A percentile compares a stretch with the other conserved stretches of the same genome.
Conservation (phyloP, 2,329 filamentous ascomycete genomes). For the Diaporthe citri region DNA sequence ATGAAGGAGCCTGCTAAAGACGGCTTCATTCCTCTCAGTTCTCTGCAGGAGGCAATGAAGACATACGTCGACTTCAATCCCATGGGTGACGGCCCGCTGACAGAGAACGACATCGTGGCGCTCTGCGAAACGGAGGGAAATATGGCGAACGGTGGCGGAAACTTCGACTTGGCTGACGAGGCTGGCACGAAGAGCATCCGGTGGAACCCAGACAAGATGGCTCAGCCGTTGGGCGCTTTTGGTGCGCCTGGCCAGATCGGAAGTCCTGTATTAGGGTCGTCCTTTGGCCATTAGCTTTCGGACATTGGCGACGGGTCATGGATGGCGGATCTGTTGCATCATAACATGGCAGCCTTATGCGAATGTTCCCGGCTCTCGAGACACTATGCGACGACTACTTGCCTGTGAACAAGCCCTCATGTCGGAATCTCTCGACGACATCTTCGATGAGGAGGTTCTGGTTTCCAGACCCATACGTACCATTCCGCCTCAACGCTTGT, state of each 20-base stretch:
- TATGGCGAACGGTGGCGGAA: constrained; percentile 87
- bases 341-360: constrained; percentile 11
- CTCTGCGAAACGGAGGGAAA: constrained; percentile 95
- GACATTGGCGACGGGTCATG: not conserved
- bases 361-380: not conserved
- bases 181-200: constrained; percentile 60
- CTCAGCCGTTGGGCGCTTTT: constrained; percentile 56
- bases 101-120: constrained; percentile 78
- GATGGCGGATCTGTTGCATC: constrained; percentile 39
- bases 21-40: constrained; percentile 75
- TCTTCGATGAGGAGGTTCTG: too few relatives aligned
- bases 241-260: constrained; percentile 77
- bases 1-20: constrained; percentile 57
- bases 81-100: constrained; percentile 53
- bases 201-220: constrained; percentile 59
- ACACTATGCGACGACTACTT: not conserved
- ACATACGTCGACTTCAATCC: constrained; percentile 71
- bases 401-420: not conserved
- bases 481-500: not conserved
- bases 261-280: constrained; percentile 69
- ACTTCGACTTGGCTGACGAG: constrained; percentile 77
- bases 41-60: constrained; percentile 66
- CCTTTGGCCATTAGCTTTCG: constrained; percentile 46
- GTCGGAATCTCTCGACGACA: not conserved
- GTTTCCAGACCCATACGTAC: not conserved